Base-by-base conservation (phyloP, 2,329 filamentous ascomycete genomes). In the Monosporascus sp. region DNA sequence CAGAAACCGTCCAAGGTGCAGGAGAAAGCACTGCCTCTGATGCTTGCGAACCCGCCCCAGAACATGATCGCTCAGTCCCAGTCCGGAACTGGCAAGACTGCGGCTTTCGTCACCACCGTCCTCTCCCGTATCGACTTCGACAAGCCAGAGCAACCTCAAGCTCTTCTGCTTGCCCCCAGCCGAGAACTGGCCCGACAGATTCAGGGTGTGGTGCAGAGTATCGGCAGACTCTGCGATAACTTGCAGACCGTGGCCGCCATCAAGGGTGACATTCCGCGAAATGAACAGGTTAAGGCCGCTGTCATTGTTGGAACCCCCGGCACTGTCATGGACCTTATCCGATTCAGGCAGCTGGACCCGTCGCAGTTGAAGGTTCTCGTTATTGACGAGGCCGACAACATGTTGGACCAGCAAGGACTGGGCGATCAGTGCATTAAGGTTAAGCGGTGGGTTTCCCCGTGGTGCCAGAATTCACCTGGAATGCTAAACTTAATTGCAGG, bases 61-160 rank as follows among this genome's bases (percentile, higher is more conserved):
- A 97, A 97, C 73, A 88, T 99, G 81, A 93, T 99, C 67, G 94
- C 92, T 3, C 94, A 99, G 74, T 99, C 94, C n/a, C 94, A 99
- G 72, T 99, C 94, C 2, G 94, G 94, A 63, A 99, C 94, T 20
- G 94, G 94, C 67, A 99, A 99, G 78, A 99, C 94, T 0, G 94
- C 92, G 20, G 94, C 94, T 22, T 99, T 99, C 70, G 89, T 94
- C 46, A 86, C 96, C 57, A 96, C 96, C 56, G 88, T 96, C 56
- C 81, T 99, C 41, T 89, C 89, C 54, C 90, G 94, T 58, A 74
- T 97, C 67, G 90, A 99, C 66, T 81, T 92, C 54, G 76, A 67
- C 50, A 79, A 82, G 58, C 79, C 85, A 20, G 74, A 83, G 27
- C 78, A 82, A 59, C 92, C 93, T 2, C 94, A 99, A 74, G 91